phyloP scores from a whole-genome alignment of 1,284 basidiomycete genomes.

The Mycena sp. region DNA sequence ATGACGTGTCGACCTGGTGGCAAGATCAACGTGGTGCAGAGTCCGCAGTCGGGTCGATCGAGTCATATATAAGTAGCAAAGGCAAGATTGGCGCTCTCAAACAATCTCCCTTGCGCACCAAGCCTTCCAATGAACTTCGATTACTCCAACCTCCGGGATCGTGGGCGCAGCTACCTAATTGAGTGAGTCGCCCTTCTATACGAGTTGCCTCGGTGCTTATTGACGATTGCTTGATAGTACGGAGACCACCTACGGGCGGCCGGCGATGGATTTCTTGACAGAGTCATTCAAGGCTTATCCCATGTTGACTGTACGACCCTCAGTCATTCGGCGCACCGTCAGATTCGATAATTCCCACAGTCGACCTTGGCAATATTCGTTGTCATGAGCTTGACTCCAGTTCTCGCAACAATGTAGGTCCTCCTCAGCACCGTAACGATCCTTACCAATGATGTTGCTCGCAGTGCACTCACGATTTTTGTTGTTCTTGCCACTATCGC shows the following conservation, averaged over 20 bases:
- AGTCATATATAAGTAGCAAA: too few species aligned
- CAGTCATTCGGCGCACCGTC: not conserved
- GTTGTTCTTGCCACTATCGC: not conserved
- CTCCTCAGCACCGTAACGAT: not conserved
- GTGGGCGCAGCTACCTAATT: too few species aligned
- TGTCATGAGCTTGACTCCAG: conserved; percentile 1
- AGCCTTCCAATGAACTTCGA: too few species aligned
- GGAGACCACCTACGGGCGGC: not conserved
- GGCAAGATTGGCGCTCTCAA: too few species aligned
- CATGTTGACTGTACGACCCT: not conserved
- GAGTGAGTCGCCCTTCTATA: too few species aligned
- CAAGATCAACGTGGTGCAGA: too few species aligned
- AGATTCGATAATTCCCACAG: not conserved
- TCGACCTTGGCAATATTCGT: not conserved
- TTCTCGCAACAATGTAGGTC: not conserved
- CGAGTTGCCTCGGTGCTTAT: too few species aligned
- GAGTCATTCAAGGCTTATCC: not conserved
- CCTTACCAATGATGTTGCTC: not conserved
- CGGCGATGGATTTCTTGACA: not conserved
- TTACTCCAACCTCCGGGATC: too few species aligned
- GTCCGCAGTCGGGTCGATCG: too few species aligned
- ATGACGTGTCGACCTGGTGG: too few species aligned
- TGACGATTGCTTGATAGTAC: too few species aligned
- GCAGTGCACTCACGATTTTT: not conserved
- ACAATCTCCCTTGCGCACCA: too few species aligned